Percentiles rank a stretch among this genome's conserved stretches.
phyloP scores from a whole-genome alignment of 495 filamentous ascomycete species.

The Xylaria venustula region DNA sequence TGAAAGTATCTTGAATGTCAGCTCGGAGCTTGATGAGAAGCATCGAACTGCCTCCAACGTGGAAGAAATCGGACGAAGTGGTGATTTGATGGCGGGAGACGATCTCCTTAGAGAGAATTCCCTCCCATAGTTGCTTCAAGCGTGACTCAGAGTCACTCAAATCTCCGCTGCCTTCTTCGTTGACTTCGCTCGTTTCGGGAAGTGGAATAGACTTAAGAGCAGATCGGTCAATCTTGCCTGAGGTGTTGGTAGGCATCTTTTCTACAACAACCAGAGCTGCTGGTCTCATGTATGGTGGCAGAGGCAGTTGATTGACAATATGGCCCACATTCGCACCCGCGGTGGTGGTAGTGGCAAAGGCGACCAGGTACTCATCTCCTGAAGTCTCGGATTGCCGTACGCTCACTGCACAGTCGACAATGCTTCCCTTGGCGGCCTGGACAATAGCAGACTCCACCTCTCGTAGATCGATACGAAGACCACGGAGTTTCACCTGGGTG shows the following conservation, averaged over 20 bases:
- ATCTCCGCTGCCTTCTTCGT: not conserved
- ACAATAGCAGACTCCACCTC: slow-evolving; percentile 37
- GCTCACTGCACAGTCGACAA: not conserved
- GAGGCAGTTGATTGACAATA: not conserved
- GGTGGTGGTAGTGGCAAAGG: not conserved
- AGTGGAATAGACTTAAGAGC: not conserved
- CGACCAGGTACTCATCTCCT: not conserved
- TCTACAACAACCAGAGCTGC: not conserved
- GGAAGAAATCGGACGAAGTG: slow-evolving; percentile 35
- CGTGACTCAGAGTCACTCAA: slow-evolving; percentile 14
- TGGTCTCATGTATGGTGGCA: slow-evolving; percentile 13
- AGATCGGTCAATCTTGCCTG: not conserved
- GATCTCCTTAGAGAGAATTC: slow-evolving; percentile 17
- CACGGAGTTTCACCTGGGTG: slow-evolving; percentile 39
- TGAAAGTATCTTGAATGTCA: slow-evolving; percentile 12
- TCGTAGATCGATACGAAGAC: slow-evolving; percentile 36
- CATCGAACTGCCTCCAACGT: slow-evolving; percentile 38
- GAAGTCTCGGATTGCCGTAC: not conserved
- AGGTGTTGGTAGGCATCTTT: not conserved
- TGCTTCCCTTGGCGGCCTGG: not conserved
- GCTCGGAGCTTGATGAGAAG: slow-evolving; percentile 30
- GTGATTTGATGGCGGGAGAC: slow-evolving; percentile 19
- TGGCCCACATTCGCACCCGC: not conserved
- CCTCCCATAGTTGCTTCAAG: slow-evolving; percentile 26
- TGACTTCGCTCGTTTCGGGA: not conserved